Conservation (phyloP, 768 basidiomycete species). For the Udeniomyces megalosporus region DNA sequence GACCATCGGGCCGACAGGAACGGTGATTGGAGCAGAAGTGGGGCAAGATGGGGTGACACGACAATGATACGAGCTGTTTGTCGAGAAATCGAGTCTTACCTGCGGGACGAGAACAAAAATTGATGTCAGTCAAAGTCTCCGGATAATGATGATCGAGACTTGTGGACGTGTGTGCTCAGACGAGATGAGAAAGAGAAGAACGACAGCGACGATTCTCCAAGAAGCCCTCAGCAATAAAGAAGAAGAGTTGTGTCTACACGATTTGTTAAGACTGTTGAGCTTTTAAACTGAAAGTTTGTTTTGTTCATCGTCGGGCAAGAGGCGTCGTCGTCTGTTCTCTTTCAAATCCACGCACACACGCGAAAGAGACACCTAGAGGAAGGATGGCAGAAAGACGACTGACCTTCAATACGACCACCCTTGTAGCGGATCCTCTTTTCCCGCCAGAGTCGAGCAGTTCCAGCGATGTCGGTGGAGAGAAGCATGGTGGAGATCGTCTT, state of each 20-base stretch:
- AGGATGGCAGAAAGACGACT: constrained; percentile 20
- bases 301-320: constrained; percentile 24
- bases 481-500: constrained; percentile 34
- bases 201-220: not conserved
- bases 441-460: constrained; percentile 29
- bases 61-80: not conserved
- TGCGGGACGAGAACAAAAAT: not conserved
- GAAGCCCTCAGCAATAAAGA: constrained; percentile 28
- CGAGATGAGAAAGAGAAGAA: not conserved
- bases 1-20: not conserved
- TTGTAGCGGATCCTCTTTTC: constrained; percentile 15
- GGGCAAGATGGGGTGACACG: not conserved
- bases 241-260: constrained; percentile 26
- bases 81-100: not conserved
- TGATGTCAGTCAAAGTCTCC: not conserved
- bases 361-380: too few relatives aligned
- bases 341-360: too few relatives aligned
- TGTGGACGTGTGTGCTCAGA: too few relatives aligned
- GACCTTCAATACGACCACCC: constrained; percentile 35
- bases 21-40: not conserved
- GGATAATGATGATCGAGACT: too few relatives aligned
- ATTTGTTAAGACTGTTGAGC: constrained; percentile 31
- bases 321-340: not conserved
- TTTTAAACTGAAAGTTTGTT: constrained; percentile 27
- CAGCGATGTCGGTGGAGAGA: constrained; percentile 60